Base-by-base conservation (phyloP, 305 asterid species). In the Solanum hybrid region DNA sequence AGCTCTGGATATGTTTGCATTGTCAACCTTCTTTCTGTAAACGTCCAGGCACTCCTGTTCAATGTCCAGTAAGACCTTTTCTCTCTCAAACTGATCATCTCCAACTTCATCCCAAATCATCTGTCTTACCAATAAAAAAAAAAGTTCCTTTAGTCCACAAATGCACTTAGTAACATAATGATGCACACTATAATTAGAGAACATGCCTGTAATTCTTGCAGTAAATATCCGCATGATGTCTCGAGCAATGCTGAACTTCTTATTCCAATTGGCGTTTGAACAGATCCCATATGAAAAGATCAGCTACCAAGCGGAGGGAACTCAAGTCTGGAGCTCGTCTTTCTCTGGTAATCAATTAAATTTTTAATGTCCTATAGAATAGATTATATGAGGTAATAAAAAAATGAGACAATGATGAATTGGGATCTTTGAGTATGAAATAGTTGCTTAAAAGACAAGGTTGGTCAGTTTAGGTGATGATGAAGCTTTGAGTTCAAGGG, bases 101-200 rank as follows among this genome's bases (percentile, higher is more conserved):
- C 99, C 99, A 7, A 96, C 98, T 93, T 97, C 99, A 91, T 96
- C 98, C 99, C 99, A 97, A 93, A 97, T 97, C 91, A 97, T 97
- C 99, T 97, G 98, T 92, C 64, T 64, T 82, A 32, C 71, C 36
- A 6, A 80, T 46, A 4, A 84, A 51, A 79, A 32, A 16, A 79
- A 10, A 5, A 13, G 27, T 31, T 42, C 6, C 79, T 66, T 89
- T 24, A 89, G 46, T 89, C 37, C 82, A 56, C 20, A 56, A 85
- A 85, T 31, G 46, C 75, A 31, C 88, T 60, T 4, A 56, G 75
- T 31, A 84, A 84, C 29, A 51, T 84, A 20, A 84, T 51, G 73
- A 31, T 85, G 22, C 46, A 56, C 76, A 85, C 12, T 85, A 71
- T 24, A 76, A 89, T 72, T 3, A 75, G 77, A 89, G 76, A 72